A percentile compares a stretch with the other conserved stretches of the same genome.
Conservation (phyloP, 2,329 filamentous ascomycete species). For the Fusarium fujikuroi region DNA sequence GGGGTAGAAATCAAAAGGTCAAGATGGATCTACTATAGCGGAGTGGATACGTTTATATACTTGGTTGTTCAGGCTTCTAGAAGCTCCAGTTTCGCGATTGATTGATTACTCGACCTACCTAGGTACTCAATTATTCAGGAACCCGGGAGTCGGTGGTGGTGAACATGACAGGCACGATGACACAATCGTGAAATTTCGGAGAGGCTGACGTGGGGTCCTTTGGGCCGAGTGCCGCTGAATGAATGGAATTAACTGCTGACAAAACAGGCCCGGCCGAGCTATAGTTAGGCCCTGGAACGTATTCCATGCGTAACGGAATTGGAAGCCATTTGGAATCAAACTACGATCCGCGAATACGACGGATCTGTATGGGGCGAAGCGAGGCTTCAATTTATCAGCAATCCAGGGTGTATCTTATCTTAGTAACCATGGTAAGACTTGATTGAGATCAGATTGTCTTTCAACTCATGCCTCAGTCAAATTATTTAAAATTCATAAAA, state of each 20-base stretch:
- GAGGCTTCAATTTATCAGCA: conserved; percentile 29
- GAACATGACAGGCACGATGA: conserved; percentile 37
- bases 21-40: conserved; percentile 6
- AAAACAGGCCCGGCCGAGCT: conserved; percentile 22
- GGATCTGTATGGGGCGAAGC: conserved; percentile 15
- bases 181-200: conserved; percentile 37
- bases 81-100: conserved; percentile 8
- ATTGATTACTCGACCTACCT: conserved; percentile 16
- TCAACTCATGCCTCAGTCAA: neutral
- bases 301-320: neutral
- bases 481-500: neutral
- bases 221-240: conserved; percentile 27
- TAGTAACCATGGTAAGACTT: neutral
- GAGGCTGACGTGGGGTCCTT: conserved; percentile 14
- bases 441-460: neutral
- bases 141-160: conserved; percentile 31
- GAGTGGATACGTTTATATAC: conserved; percentile 31
- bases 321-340: conserved; percentile 31
- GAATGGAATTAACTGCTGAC: conserved; percentile 28
- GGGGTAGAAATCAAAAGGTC: conserved; percentile 10
- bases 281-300: neutral
- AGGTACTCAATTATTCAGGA: neutral
- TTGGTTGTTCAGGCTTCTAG: neutral
- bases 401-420: neutral
- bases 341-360: conserved; percentile 26